A percentile compares a stretch with the other conserved stretches of the same genome.
These are phyloP conservation scores for Pseudogymnoascus pannorum DNA, from an alignment of 2,329 filamentous ascomycete species.

Conservation along the genomic window DNA sequence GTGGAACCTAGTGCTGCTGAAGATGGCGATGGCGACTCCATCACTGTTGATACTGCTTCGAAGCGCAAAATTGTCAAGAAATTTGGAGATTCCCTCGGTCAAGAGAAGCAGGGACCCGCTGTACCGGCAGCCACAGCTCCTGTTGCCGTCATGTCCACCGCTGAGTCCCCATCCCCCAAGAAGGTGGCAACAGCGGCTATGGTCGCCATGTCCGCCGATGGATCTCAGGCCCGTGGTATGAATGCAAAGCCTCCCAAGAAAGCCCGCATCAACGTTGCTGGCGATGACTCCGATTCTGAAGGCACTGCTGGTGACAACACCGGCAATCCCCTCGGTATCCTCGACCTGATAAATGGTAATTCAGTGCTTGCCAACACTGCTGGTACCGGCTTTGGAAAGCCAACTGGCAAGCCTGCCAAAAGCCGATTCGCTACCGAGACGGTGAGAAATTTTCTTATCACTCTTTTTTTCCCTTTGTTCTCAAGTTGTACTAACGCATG, in stretches of 20 bases:
- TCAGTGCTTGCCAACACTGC: background rate
- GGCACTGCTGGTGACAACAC: background rate
- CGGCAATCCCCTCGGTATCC: background rate
- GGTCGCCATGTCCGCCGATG: background rate
- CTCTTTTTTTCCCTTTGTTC: background rate
- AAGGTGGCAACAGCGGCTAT: background rate
- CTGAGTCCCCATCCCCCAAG: no score
- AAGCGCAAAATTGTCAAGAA: background rate
- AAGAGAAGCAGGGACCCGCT: background rate
- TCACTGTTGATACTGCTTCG: background rate
- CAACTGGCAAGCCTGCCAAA: background rate
- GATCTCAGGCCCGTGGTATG: background rate
- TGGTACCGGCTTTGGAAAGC: background rate
- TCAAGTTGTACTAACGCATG: background rate
- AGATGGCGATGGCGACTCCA: background rate
- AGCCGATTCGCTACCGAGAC: background rate
- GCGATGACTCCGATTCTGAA: background rate
- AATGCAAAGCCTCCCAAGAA: background rate
- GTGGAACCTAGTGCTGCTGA: background rate
- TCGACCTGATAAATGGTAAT: background rate
- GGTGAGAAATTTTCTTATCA: background rate
- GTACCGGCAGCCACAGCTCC: background rate
- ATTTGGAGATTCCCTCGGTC: background rate
- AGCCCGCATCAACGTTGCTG: background rate
- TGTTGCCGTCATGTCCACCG: background rate